These are phyloP conservation scores for Beauveria sp. DNA, from an alignment of 2,329 filamentous ascomycete genomes.

Conservation along the genomic window DNA sequence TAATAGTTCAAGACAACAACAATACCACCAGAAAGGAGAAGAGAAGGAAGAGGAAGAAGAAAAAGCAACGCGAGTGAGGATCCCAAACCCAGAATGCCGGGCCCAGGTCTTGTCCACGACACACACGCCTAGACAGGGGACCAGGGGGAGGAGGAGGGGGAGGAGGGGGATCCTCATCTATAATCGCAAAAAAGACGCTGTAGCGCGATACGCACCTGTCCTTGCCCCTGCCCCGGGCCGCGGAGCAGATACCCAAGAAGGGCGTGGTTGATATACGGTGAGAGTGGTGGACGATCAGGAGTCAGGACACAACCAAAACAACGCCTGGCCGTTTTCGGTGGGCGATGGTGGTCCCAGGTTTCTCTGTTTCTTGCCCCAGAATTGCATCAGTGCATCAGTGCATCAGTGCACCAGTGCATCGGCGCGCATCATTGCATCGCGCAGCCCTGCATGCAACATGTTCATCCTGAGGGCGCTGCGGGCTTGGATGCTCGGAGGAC, in stretches of 20 bases:
- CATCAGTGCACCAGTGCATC: conserved; percentile 1
- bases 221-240: not conserved
- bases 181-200: not conserved
- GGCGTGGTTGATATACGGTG: not conserved
- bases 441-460: not conserved
- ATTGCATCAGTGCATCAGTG: conserved; percentile 8
- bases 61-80: not conserved
- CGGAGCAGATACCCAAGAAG: not conserved
- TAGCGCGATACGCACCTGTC: not conserved
- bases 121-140: not conserved
- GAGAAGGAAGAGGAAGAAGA: not conserved
- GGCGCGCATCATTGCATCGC: too few species aligned
- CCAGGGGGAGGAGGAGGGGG: not conserved
- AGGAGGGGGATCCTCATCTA: not conserved
- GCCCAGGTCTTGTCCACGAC: not conserved
- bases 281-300: not conserved
- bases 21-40: not conserved
- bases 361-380: not conserved
- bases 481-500: not conserved
- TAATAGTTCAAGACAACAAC: not conserved
- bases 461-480: not conserved
- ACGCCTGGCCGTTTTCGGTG: too few species aligned
- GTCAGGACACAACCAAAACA: too few species aligned
- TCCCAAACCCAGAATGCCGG: not conserved
- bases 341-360: too few species aligned